These are phyloP conservation scores for Physcomitrellopsis africana DNA, from an alignment of 225 moss, liverwort and hornwort genomes.

Conservation along the genomic window DNA sequence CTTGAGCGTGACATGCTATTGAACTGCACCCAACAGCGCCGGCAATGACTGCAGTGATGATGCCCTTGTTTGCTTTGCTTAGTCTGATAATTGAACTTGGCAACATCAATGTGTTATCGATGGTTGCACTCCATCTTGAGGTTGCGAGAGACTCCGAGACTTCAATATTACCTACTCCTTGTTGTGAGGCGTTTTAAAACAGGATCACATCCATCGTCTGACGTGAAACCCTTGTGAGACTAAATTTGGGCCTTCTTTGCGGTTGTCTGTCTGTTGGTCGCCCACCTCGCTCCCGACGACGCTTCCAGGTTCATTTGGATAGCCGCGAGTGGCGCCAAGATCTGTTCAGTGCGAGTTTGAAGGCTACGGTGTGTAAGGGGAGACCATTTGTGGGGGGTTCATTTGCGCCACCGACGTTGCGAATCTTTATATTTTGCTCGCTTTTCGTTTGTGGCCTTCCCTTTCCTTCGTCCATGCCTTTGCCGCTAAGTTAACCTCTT, in stretches of 20 bases:
- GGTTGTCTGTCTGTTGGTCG: neutral
- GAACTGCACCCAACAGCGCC: neutral
- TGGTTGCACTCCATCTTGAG: too few relatives aligned
- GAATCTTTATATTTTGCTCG: neutral
- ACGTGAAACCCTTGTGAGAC: neutral
- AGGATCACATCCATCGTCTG: neutral
- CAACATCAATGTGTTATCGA: too few relatives aligned
- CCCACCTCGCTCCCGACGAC: neutral
- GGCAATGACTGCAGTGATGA: slow-evolving; percentile 19
- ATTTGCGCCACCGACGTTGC: neutral
- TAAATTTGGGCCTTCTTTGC: neutral
- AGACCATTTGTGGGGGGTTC: too few relatives aligned
- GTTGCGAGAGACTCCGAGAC: too few relatives aligned
- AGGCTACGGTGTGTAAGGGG: neutral
- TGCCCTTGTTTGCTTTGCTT: neutral
- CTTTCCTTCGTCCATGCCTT: neutral
- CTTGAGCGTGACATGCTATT: too few relatives aligned
- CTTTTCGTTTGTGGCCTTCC: neutral
- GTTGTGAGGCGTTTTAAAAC: neutral
- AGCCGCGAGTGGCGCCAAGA: slow-evolving; percentile 14
- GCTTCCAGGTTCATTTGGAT: neutral
- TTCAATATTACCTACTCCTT: too few relatives aligned
- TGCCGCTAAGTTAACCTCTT: neutral
- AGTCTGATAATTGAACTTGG: too few relatives aligned
- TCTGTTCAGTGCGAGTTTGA: neutral